Evolutionary conservation across 129 eudicot genomes (phyloP).

Genomic region (Ambrosia trifida): DNA sequence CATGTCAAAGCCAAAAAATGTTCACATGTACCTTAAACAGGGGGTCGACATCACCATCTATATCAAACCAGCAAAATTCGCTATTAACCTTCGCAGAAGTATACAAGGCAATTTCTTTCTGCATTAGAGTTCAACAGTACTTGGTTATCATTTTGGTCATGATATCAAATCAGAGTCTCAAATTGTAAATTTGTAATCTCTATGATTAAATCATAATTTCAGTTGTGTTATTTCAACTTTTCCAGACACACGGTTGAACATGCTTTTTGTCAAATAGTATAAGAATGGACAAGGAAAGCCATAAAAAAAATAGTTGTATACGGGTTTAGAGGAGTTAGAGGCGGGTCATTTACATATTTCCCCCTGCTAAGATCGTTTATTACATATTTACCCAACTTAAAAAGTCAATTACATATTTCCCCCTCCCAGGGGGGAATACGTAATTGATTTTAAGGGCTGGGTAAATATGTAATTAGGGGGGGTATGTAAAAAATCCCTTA

Average conservation of each 20-base stretch:
- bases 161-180: constrained; percentile 7
- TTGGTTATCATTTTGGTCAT: constrained; percentile 12
- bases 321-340: background rate
- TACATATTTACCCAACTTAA: too few species aligned
- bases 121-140: constrained; percentile 37
- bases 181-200: background rate
- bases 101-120: constrained; percentile 95
- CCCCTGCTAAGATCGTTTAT: too few species aligned
- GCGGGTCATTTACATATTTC: too few species aligned
- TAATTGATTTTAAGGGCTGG: too few species aligned
- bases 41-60: constrained; percentile 90
- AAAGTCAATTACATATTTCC: too few species aligned
- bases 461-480: too few species aligned
- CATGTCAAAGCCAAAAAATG: constrained; percentile 5
- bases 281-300: constrained; percentile 6
- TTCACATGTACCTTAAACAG: constrained; percentile 73
- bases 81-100: constrained; percentile 89
- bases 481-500: too few species aligned
- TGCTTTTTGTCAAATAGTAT: constrained; percentile 9
- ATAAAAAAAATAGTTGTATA: constrained; percentile 10
- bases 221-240: background rate
- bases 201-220: background rate
- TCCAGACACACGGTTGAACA: constrained; percentile 2
- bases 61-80: constrained; percentile 94
- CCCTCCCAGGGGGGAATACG: too few species aligned